phyloP scores from a whole-genome alignment of 345 rosid genomes.

The Aethionema arabicum region DNA sequence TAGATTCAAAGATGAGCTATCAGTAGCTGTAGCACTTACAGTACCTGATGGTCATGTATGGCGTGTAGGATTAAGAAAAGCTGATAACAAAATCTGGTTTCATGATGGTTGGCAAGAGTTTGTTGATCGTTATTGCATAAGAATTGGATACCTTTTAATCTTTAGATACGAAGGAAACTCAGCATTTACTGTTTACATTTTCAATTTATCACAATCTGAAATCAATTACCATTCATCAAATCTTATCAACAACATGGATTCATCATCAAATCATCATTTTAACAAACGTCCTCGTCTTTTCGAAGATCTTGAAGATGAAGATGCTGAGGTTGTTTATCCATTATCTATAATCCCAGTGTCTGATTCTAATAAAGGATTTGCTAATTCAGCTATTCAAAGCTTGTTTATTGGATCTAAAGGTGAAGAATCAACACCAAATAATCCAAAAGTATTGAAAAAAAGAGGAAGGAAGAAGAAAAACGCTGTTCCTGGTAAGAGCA shows the following conservation, averaged over 20 bases:
- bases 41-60: conserved; percentile 78
- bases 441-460: conserved; percentile 46
- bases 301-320: conserved; percentile 75
- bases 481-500: conserved; percentile 66
- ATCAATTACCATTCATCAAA: conserved; percentile 58
- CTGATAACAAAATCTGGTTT: conserved; percentile 72
- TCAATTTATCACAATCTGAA: conserved; percentile 67
- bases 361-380: conserved; percentile 44
- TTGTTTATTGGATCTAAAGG: conserved; percentile 46
- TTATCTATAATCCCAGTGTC: conserved; percentile 34
- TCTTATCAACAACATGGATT: conserved; percentile 31
- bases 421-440: conserved; percentile 32
- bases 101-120: conserved; percentile 84
- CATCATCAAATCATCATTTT: conserved; percentile 44
- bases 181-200: conserved; percentile 69
- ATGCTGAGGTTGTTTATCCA: conserved; percentile 43
- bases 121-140: conserved; percentile 67
- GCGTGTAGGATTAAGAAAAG: conserved; percentile 71
- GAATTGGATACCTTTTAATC: conserved; percentile 70
- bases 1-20: conserved; percentile 72
- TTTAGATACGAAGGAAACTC: conserved; percentile 88
- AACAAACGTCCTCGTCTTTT: conserved; percentile 58
- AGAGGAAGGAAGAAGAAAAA: conserved; percentile 68
- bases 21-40: conserved; percentile 63
- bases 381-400: conserved; percentile 54